phyloP scores from a whole-genome alignment of 495 filamentous ascomycete genomes.

The Rhypophila decipiens region DNA sequence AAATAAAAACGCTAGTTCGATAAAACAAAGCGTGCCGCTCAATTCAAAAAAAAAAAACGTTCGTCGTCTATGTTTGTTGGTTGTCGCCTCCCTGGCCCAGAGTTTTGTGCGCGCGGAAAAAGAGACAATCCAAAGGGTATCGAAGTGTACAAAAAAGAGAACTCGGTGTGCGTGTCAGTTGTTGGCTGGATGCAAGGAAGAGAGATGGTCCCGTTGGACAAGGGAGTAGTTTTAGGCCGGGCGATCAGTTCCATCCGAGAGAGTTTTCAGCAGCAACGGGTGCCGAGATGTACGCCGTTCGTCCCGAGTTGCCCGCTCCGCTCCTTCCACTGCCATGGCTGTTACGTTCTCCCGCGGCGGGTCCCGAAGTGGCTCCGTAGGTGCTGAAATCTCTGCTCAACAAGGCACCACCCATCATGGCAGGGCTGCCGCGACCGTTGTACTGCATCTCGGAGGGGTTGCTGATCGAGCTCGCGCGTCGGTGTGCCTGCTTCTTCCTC shows the following conservation, averaged over 20 bases:
- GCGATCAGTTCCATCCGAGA: slow-evolving; percentile 89
- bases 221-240: slow-evolving; percentile 57
- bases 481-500: slow-evolving; percentile 73
- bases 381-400: slow-evolving; percentile 42
- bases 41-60: background rate
- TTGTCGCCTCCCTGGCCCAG: background rate
- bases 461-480: slow-evolving; percentile 64
- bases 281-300: slow-evolving; percentile 63
- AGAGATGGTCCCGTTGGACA: slow-evolving; percentile 21
- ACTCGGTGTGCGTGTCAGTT: background rate
- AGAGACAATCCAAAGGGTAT: no score
- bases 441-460: slow-evolving; percentile 48
- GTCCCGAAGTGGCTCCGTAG: slow-evolving; percentile 27
- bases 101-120: no score
- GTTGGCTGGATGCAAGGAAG: slow-evolving; percentile 10
- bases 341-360: slow-evolving; percentile 27
- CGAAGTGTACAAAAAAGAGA: slow-evolving; percentile 27
- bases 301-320: slow-evolving; percentile 65
- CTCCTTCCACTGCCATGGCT: slow-evolving; percentile 55
- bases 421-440: slow-evolving; percentile 52
- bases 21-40: slow-evolving; percentile 11
- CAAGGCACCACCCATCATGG: slow-evolving; percentile 48
- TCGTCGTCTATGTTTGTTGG: slow-evolving; percentile 5
- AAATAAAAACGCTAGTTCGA: slow-evolving; percentile 22
- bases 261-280: slow-evolving; percentile 97